These are phyloP conservation scores for Atalantia buxifolia DNA, from an alignment of 345 rosid genomes.

Conservation along the genomic window DNA sequence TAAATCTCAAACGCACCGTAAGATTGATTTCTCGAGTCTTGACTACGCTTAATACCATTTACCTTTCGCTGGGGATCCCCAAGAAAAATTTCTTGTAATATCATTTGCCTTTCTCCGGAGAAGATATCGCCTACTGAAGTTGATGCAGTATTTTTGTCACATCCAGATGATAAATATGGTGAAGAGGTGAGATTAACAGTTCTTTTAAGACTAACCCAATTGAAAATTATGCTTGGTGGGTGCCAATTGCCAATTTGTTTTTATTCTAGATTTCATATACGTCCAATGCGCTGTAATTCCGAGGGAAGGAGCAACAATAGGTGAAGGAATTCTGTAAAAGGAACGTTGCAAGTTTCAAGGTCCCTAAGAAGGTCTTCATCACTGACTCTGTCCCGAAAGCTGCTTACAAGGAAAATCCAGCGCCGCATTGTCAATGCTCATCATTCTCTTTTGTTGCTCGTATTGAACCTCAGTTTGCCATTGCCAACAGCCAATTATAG, in stretches of 20 bases:
- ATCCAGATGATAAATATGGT: constrained; percentile 86
- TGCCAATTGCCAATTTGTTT: not conserved
- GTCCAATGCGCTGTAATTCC: constrained; percentile 24
- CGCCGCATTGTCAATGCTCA: not conserved
- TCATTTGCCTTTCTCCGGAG: constrained; percentile 27
- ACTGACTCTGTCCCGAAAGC: constrained; percentile 51
- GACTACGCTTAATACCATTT: too few species aligned
- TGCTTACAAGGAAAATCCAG: constrained; percentile 62
- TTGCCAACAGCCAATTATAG: constrained; percentile 32
- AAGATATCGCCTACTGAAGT: constrained; percentile 96
- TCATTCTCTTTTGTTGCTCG: too few species aligned
- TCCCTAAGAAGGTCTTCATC: constrained; percentile 65
- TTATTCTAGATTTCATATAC: not conserved
- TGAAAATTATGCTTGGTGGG: not conserved
- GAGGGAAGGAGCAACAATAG: too few species aligned
- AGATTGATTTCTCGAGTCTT: too few species aligned
- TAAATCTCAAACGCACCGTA: too few species aligned
- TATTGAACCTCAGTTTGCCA: too few species aligned
- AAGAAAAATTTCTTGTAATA: too few species aligned
- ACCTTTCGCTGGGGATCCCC: too few species aligned
- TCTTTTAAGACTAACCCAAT: not conserved
- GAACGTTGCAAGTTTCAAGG: constrained; percentile 47
- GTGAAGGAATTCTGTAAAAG: constrained; percentile 61
- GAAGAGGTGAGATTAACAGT: constrained; percentile 25
- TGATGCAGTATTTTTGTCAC: constrained; percentile 73